A percentile compares a stretch with the other conserved stretches of the same genome.
Evolutionary conservation across 2,329 filamentous ascomycete genomes (phyloP).

Genomic region (Cercospora sp.): DNA sequence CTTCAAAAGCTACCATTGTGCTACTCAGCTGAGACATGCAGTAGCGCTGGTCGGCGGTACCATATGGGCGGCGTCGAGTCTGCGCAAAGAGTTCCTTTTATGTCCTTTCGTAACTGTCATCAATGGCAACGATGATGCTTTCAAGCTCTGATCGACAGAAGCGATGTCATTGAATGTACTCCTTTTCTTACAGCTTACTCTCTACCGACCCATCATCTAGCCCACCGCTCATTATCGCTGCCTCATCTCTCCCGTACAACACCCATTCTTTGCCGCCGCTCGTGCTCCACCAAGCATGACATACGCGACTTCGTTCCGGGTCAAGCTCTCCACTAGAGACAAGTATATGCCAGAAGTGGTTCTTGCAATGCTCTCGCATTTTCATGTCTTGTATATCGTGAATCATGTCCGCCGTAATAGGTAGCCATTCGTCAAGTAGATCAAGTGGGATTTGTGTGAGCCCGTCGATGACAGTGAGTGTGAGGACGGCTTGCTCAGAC

Average conservation of each 20-base stretch:
- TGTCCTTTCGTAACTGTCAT: not conserved
- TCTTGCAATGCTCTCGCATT: slow-evolving; percentile 66
- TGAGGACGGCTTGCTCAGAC: slow-evolving; percentile 78
- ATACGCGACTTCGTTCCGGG: slow-evolving; percentile 75
- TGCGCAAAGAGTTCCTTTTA: slow-evolving; percentile 1
- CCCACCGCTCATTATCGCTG: slow-evolving; percentile 57
- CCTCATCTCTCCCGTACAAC: slow-evolving; percentile 48
- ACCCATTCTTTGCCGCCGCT: slow-evolving; percentile 60
- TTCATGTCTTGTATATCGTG: slow-evolving; percentile 61
- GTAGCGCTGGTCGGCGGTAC: slow-evolving; percentile 12
- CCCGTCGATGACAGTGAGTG: slow-evolving; percentile 76
- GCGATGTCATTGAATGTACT: not conserved
- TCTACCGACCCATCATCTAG: slow-evolving; percentile 12
- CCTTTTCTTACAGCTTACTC: slow-evolving; percentile 23
- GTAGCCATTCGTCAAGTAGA: slow-evolving; percentile 78
- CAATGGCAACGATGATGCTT: not conserved
- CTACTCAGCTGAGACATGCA: slow-evolving; percentile 7
- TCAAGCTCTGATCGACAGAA: slow-evolving; percentile 1
- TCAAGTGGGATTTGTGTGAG: slow-evolving; percentile 70
- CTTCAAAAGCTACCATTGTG: slow-evolving; percentile 6
- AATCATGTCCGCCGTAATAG: slow-evolving; percentile 67
- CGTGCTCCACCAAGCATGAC: slow-evolving; percentile 83
- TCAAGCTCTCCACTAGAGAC: slow-evolving; percentile 79
- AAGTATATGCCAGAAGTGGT: slow-evolving; percentile 76
- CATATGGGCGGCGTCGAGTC: not conserved